phyloP scores from a whole-genome alignment of 306 rosid species.

The Oemleria cerasiformis region DNA sequence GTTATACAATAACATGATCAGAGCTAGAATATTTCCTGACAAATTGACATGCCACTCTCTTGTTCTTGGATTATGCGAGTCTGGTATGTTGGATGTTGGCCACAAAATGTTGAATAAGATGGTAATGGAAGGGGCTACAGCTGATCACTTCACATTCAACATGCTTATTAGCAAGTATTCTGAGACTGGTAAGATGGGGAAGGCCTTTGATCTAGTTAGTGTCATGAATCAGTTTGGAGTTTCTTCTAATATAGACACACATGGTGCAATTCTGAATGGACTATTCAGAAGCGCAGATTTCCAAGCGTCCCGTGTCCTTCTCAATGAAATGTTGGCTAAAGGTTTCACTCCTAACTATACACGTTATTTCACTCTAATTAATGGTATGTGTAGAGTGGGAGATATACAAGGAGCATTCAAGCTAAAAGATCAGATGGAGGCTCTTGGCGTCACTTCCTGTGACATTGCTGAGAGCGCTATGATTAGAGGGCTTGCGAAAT shows the following conservation, averaged over 20 bases:
- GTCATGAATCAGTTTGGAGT: constrained; percentile 43
- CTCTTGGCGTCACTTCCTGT: constrained; percentile 43
- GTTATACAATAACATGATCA: constrained; percentile 42
- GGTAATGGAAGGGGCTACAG: constrained; percentile 39
- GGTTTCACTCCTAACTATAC: constrained; percentile 55
- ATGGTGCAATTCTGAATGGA: constrained; percentile 51
- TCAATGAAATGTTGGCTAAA: constrained; percentile 53
- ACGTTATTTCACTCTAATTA: constrained; percentile 57
- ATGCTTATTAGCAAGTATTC: constrained; percentile 58
- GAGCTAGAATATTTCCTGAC: constrained; percentile 44
- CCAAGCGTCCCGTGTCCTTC: constrained; percentile 41
- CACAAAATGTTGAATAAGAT: constrained; percentile 55
- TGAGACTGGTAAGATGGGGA: constrained; percentile 43
- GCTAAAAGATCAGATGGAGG: constrained; percentile 59
- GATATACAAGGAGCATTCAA: constrained; percentile 56
- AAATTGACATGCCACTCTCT: constrained; percentile 64
- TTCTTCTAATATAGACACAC: constrained; percentile 42
- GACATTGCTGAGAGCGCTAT: constrained; percentile 70
- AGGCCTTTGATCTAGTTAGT: constrained; percentile 47
- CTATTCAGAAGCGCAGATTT: constrained; percentile 42
- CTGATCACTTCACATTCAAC: constrained; percentile 55
- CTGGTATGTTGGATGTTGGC: constrained; percentile 58
- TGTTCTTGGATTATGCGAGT: constrained; percentile 51
- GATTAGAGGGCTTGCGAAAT: constrained; percentile 61
- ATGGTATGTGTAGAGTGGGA: constrained; percentile 72